Conservation (phyloP, 805 yeast species). For the Aciculoconidium aculeatum region DNA sequence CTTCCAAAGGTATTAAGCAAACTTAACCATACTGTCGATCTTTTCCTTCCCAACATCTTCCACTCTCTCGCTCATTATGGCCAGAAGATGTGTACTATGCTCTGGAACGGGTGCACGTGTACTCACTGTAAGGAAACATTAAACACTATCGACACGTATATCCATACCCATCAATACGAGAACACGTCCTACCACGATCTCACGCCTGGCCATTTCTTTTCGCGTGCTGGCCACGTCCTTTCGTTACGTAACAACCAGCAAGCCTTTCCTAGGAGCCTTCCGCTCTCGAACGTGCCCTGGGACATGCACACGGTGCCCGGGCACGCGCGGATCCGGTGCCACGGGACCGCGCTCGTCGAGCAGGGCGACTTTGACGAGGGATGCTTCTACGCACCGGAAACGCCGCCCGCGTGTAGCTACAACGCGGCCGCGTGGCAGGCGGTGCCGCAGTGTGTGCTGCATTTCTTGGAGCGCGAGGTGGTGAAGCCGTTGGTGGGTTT, state of each 20-base stretch:
- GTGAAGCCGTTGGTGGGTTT: slow-evolving; percentile 23
- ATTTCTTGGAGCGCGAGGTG: slow-evolving; percentile 30
- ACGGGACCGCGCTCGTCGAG: slow-evolving; percentile 26
- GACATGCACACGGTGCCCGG: slow-evolving; percentile 24
- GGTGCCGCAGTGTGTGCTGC: slow-evolving; percentile 22
- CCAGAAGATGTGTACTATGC: slow-evolving; percentile 57
- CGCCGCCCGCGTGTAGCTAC: slow-evolving; percentile 11
- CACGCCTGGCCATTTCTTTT: no score
- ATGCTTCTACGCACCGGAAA: slow-evolving; percentile 19
- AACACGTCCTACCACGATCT: no score
- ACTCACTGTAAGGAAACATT: slow-evolving; percentile 43
- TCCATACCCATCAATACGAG: no score
- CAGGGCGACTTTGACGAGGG: slow-evolving; percentile 33
- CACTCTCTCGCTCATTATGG: slow-evolving; percentile 64
- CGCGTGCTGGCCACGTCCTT: no score
- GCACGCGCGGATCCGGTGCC: slow-evolving; percentile 29
- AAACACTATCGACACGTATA: no score
- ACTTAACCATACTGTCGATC: slow-evolving; percentile 28
- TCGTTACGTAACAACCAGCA: no score
- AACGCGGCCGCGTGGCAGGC: slow-evolving; percentile 9
- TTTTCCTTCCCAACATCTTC: slow-evolving; percentile 56
- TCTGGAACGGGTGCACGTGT: slow-evolving; percentile 79
- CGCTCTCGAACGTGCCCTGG: slow-evolving; percentile 24
- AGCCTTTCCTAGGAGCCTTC: slow-evolving; percentile 10
- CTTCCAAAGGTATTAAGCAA: slow-evolving; percentile 36